phyloP scores from a whole-genome alignment of 495 filamentous ascomycete species.

The Aspergillus steynii region DNA sequence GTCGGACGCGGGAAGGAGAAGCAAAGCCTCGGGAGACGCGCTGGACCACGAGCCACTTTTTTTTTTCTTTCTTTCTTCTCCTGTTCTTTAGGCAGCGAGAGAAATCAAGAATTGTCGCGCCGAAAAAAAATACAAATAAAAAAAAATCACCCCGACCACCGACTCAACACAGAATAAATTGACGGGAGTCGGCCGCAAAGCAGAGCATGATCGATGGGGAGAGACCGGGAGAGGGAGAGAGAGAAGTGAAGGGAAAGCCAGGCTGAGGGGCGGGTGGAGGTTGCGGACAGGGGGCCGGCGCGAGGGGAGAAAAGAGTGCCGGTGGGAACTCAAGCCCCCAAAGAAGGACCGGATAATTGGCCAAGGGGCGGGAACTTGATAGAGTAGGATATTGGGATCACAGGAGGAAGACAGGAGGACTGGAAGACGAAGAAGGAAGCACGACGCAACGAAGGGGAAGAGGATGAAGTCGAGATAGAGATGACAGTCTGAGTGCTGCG shows the following conservation, averaged over 20 bases:
- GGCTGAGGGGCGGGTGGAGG: not conserved
- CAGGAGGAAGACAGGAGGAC: not conserved
- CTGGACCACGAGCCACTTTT: not conserved
- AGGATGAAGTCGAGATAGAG: too few relatives aligned
- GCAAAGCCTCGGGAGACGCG: slow-evolving; percentile 6
- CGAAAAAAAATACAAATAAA: not conserved
- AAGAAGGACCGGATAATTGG: not conserved
- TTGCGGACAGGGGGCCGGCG: slow-evolving; percentile 9
- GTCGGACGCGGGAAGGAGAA: slow-evolving; percentile 6
- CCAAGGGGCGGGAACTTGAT: not conserved
- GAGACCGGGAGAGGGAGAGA: not conserved
- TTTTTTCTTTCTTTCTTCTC: not conserved
- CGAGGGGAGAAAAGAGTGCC: not conserved
- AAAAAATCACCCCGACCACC: not conserved
- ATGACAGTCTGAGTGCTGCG: too few relatives aligned
- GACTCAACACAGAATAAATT: slow-evolving; percentile 16
- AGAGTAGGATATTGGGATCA: not conserved
- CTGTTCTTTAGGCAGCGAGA: not conserved
- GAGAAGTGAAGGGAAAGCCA: not conserved
- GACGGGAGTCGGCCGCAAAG: slow-evolving; percentile 9
- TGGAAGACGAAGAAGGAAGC: too few relatives aligned
- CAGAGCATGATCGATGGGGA: slow-evolving; percentile 14
- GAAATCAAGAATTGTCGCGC: not conserved
- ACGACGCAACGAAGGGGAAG: too few relatives aligned
- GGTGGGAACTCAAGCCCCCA: slow-evolving; percentile 1